These are phyloP conservation scores for Jatropha multifida DNA, from an alignment of 441 rosid species.

Conservation along the genomic window DNA sequence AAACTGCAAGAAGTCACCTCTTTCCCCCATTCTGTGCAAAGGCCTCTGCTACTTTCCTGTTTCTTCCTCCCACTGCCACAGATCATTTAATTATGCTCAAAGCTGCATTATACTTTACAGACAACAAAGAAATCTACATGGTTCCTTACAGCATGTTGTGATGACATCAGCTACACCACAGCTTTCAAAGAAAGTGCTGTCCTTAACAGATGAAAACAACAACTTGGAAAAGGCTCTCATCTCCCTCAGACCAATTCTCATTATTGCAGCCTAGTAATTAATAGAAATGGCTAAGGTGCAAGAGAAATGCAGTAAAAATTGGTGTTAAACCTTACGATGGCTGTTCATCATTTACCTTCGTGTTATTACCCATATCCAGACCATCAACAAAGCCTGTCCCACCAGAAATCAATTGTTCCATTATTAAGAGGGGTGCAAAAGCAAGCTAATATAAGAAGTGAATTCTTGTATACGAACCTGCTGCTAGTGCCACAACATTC, in stretches of 20 bases:
- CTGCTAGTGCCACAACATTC: conserved; percentile 92
- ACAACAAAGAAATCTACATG: conserved; percentile 12
- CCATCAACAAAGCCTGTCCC: conserved; percentile 90
- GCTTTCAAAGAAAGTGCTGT: conserved; percentile 94
- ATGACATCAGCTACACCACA: conserved; percentile 96
- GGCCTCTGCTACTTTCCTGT: conserved; percentile 92
- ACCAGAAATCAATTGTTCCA: conserved; percentile 15
- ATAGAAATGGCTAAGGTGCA: conserved; percentile 4
- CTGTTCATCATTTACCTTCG: conserved; percentile 51
- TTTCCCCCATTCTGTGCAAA: conserved; percentile 78
- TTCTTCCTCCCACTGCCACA: conserved; percentile 91
- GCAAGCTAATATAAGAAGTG: background rate
- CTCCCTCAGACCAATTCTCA: conserved; percentile 95
- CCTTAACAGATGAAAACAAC: conserved; percentile 81
- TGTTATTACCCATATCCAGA: conserved; percentile 93
- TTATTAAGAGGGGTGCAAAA: background rate
- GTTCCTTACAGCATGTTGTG: conserved; percentile 87
- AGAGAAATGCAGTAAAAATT: background rate
- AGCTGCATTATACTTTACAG: conserved; percentile 8
- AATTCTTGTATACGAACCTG: conserved; percentile 44
- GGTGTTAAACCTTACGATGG: background rate
- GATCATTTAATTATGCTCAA: conserved; percentile 17
- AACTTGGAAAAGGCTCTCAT: conserved; percentile 88
- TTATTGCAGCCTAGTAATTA: conserved; percentile 75
- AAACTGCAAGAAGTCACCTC: conserved; percentile 46